Conservation (phyloP, 208 protist genomes). For the Leishmania turanica region DNA sequence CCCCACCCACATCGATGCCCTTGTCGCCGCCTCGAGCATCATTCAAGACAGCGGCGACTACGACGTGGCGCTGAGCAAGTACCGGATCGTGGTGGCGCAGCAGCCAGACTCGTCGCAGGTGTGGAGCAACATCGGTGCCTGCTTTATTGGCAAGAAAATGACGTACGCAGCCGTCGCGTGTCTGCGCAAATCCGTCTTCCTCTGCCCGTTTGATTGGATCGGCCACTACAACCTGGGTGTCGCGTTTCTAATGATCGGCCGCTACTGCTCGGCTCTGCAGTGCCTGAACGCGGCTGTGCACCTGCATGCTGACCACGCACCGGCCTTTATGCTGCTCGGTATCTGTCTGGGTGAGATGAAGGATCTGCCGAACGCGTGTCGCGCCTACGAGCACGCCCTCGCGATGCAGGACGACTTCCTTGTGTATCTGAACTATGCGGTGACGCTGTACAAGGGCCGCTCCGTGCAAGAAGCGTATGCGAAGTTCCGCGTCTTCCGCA, state of each 20-base stretch:
- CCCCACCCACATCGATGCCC: conserved; percentile 87
- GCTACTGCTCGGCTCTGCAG: conserved; percentile 96
- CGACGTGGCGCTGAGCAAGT: conserved; percentile 96
- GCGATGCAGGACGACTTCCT: conserved; percentile 85
- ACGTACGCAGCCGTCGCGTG: conserved; percentile 94
- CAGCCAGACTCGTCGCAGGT: conserved; percentile 93
- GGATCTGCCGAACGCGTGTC: conserved; percentile 94
- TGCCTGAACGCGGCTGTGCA: conserved; percentile 93
- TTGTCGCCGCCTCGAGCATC: conserved; percentile 94
- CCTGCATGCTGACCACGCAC: conserved; percentile 78
- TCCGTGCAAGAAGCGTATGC: conserved; percentile 34
- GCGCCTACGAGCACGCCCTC: conserved; percentile 92
- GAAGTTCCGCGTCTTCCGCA: conserved; percentile 59
- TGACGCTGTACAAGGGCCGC: conserved; percentile 83
- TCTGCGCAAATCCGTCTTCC: conserved; percentile 93
- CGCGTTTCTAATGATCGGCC: conserved; percentile 88
- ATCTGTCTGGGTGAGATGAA: conserved; percentile 94
- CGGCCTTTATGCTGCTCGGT: conserved; percentile 94
- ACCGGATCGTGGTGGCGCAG: conserved; percentile 88
- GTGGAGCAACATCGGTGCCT: conserved; percentile 98
- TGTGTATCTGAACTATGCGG: conserved; percentile 92
- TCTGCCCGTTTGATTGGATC: conserved; percentile 97
- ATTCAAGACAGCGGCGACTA: conserved; percentile 96
- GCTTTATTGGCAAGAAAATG: conserved; percentile 96
- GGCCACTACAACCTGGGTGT: conserved; percentile 96